A percentile compares a stretch with the other conserved stretches of the same genome.
These are phyloP conservation scores for Suillus occidentalis DNA, from an alignment of 768 basidiomycete genomes.

Conservation along the genomic window DNA sequence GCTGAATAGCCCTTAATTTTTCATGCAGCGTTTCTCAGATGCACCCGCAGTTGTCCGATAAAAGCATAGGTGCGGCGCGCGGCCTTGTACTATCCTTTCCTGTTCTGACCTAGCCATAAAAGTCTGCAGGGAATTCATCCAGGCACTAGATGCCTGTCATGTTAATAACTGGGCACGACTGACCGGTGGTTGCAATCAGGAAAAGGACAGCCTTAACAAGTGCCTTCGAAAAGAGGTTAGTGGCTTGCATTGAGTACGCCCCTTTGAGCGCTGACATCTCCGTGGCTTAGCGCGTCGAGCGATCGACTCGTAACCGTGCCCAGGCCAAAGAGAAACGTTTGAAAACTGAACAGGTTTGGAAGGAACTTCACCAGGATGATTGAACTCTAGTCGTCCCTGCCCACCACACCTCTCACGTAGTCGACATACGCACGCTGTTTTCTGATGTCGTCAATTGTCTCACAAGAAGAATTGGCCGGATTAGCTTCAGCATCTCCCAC, in stretches of 20 bases:
- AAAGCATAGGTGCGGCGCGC: constrained; percentile 47
- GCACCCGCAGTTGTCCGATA: constrained; percentile 75
- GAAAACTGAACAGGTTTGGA: constrained; percentile 59
- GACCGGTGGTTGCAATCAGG: constrained; percentile 67
- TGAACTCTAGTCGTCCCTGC: constrained; percentile 10
- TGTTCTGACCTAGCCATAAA: constrained; percentile 28
- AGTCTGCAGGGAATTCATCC: constrained; percentile 74
- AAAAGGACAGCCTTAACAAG: constrained; percentile 65
- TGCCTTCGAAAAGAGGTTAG: constrained; percentile 74
- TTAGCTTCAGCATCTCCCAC: not conserved
- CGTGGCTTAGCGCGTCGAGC: constrained; percentile 46
- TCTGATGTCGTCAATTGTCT: not conserved
- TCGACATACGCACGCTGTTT: not conserved
- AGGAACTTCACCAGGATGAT: constrained; percentile 57
- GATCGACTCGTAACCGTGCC: constrained; percentile 60
- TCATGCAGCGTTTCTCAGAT: constrained; percentile 35
- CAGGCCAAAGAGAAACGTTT: constrained; percentile 54
- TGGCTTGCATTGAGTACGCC: not conserved
- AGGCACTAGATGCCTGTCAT: constrained; percentile 76
- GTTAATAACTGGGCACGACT: constrained; percentile 59
- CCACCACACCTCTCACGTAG: not conserved
- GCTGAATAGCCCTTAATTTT: constrained; percentile 1
- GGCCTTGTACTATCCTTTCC: not conserved
- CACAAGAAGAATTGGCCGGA: not conserved
- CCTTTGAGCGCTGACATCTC: constrained; percentile 10